phyloP scores from a whole-genome alignment of 2,329 filamentous ascomycete species.

The Penicillium sp. region DNA sequence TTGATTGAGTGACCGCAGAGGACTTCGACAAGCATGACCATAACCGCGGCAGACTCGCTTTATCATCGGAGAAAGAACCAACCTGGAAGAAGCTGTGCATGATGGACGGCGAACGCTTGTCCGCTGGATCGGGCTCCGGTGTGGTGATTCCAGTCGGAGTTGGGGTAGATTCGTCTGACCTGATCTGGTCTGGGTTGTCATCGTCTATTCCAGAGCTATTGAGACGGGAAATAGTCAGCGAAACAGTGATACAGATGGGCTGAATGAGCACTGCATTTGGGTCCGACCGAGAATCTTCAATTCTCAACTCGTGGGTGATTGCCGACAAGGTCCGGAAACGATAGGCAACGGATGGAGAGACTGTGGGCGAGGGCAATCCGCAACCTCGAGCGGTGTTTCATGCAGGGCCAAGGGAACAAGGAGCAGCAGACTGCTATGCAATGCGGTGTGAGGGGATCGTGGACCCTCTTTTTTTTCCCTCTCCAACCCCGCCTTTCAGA shows the following conservation, averaged over 20 bases:
- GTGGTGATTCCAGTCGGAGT: constrained; percentile 74
- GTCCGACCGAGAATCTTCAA: not conserved
- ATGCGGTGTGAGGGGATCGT: constrained; percentile 20
- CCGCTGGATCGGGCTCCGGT: constrained; percentile 85
- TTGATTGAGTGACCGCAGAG: constrained; percentile 16
- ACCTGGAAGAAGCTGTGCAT: constrained; percentile 98
- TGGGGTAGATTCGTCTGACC: constrained; percentile 75
- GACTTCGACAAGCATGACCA: constrained; percentile 36
- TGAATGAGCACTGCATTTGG: not conserved
- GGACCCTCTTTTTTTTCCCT: constrained; percentile 14
- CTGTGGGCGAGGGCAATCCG: not conserved
- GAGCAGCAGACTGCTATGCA: constrained; percentile 10
- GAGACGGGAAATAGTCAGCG: constrained; percentile 28
- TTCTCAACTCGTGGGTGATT: constrained; percentile 3
- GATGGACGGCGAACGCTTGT: constrained; percentile 93
- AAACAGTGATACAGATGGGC: constrained; percentile 7
- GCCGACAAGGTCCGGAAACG: constrained; percentile 7
- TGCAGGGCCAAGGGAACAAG: constrained; percentile 9
- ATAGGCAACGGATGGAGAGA: not conserved
- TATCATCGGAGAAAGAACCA: constrained; percentile 80
- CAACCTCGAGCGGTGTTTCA: constrained; percentile 8
- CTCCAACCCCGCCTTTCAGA: constrained; percentile 4
- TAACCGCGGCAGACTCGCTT: constrained; percentile 47
- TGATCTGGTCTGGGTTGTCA: constrained; percentile 48
- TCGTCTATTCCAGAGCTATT: constrained; percentile 38